phyloP scores from a whole-genome alignment of 164 flowering plant species.

The Houttuynia cordata region DNA sequence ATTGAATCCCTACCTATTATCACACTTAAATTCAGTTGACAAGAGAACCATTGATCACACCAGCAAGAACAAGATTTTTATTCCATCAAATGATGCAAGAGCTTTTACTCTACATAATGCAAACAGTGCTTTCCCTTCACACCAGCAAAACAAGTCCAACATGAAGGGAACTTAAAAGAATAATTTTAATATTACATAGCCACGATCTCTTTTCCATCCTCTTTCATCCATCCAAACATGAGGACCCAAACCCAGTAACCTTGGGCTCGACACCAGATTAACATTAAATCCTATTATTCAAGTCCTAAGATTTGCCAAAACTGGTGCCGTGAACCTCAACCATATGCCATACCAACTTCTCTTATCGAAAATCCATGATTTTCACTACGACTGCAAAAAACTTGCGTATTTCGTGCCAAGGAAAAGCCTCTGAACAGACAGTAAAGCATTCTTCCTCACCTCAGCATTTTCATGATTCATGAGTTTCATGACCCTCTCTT shows the following conservation, averaged over 20 bases:
- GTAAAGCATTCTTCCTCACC: constrained; percentile 82
- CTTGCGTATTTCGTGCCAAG: constrained; percentile 94
- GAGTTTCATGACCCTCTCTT: constrained; percentile 88
- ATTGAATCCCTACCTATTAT: no score
- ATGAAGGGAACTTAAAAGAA: no score
- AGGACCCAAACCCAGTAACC: background rate
- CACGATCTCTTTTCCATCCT: background rate
- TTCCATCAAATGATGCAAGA: background rate
- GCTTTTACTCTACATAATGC: no score
- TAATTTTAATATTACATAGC: background rate
- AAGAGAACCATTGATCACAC: no score
- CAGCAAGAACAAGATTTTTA: background rate
- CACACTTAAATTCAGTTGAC: no score
- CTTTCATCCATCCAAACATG: background rate
- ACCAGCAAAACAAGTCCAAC: no score
- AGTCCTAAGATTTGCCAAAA: background rate
- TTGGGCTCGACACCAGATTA: background rate
- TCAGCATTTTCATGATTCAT: constrained; percentile 87
- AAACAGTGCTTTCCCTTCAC: no score
- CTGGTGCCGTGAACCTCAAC: background rate
- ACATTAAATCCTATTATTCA: background rate
- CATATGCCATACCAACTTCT: no score
- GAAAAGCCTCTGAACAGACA: constrained; percentile 90
- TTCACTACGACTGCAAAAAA: constrained; percentile 63
- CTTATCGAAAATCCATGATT: background rate